Percentiles rank a stretch among this genome's conserved stretches.
Evolutionary conservation across 768 basidiomycete species (phyloP).

Genomic region (Leucosporidium yakuticum): DNA sequence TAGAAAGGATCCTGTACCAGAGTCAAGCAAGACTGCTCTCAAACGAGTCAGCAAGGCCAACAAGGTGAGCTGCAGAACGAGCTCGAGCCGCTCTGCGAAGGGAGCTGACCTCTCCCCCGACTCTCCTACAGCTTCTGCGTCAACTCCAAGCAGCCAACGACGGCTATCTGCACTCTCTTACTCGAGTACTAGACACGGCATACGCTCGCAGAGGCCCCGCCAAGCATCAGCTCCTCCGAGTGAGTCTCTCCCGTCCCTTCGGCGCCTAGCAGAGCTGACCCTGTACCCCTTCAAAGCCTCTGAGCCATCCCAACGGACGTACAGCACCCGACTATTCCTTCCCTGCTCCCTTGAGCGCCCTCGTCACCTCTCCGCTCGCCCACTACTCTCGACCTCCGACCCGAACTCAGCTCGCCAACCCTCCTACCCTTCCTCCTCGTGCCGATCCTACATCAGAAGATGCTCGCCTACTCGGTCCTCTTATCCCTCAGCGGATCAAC

Average conservation of each 20-base stretch:
- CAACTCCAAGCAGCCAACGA: constrained; percentile 32
- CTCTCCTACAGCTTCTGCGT: constrained; percentile 11
- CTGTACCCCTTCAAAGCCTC: not conserved
- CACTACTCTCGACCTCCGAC: constrained; percentile 21
- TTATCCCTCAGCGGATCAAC: constrained; percentile 12
- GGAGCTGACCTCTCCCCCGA: not conserved
- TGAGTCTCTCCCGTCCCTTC: constrained; percentile 3
- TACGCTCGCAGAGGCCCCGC: constrained; percentile 13
- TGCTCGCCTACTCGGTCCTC: constrained; percentile 30
- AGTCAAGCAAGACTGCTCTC: not conserved
- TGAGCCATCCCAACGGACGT: not conserved
- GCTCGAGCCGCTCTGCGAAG: not conserved
- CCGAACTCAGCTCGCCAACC: constrained; percentile 10
- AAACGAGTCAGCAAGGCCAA: not conserved
- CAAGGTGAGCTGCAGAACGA: not conserved
- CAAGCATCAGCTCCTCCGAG: constrained; percentile 13
- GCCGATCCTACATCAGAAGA: constrained; percentile 31
- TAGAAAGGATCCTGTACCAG: not conserved
- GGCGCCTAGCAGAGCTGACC: not conserved
- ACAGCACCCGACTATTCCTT: not conserved
- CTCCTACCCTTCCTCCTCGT: constrained; percentile 27
- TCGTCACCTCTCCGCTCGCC: constrained; percentile 16
- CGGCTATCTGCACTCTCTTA: constrained; percentile 24
- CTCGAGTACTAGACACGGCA: constrained; percentile 17
- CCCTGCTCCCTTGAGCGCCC: constrained; percentile 19